Evolutionary conservation across 192 early-diverging fungal species (phyloP), one percentile per base, ranked within the genome.

Genomic region (Ambispora gerdemannii): DNA sequence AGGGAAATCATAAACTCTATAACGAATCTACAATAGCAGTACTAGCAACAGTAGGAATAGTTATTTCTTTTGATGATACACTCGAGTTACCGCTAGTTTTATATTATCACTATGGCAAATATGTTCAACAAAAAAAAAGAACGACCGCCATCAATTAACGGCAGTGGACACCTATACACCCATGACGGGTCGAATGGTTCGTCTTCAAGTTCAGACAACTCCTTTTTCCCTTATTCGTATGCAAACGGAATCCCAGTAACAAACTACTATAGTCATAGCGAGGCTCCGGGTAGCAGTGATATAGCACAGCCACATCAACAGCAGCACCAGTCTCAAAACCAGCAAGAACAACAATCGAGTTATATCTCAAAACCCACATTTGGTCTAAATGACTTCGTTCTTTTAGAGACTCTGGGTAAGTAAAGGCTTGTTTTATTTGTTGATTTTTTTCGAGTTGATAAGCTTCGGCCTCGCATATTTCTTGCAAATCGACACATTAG

Each of bases 341-440:
- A 25, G 47, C 64, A 20, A 49, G 11, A 33, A 34, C 64, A 67
- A 22, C 28, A 43, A 13, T 28, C 68, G 10, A 69, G 52, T 6
- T 82, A 79, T 70, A 76, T 79, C 8, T n/a, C 49, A 30, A 73
- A 72, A 30, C 80, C 80, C n/a, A 56, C 67, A 17, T 79, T 82
- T 72, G 77, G 73, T 19, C 51, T 82, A 33, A 72, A 64, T 24
- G 78, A 82, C 68, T 75, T 82, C 72, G 74, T 75, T 17, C 33
- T 82, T 35, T 56, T 77, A 52, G 75, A 79, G 22, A 82, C 80
- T 60, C 67, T 82, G 53, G 79, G 79, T 81, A 75, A 59, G 24
- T 47, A 53, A 60, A n/a, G 8, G 15, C 1, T 28, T 30, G 32
- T n/a, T n/a, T n/a, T n/a, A n/a, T n/a, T n/a, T n/a, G n/a, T n/a